These are phyloP conservation scores for Penicillium aurantiogriseum DNA, from an alignment of 2,329 filamentous ascomycete species.

Conservation along the genomic window DNA sequence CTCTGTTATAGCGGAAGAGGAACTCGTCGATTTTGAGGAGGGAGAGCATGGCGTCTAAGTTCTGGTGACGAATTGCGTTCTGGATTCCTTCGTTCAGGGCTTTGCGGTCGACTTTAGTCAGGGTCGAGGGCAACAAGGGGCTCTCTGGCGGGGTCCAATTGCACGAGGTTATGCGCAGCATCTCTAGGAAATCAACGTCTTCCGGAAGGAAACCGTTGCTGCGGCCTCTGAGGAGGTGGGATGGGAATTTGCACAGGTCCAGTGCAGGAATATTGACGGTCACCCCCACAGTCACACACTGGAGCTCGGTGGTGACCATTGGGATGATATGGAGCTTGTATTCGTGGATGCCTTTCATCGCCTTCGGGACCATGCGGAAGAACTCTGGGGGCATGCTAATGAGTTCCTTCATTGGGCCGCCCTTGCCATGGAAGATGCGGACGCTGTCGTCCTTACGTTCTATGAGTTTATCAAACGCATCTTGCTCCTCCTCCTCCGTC, in stretches of 20 bases:
- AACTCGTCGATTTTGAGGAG: conserved; percentile 43
- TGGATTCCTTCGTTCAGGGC: conserved; percentile 42
- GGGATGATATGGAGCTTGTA: conserved; percentile 26
- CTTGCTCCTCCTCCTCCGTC: conserved; percentile 21
- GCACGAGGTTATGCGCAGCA: conserved; percentile 33
- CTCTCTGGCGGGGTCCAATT: conserved; percentile 5
- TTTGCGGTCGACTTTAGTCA: conserved; percentile 27
- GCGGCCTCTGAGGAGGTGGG: conserved; percentile 30
- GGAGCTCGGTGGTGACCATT: conserved; percentile 22
- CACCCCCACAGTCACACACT: conserved; percentile 4
- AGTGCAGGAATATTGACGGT: conserved; percentile 22
- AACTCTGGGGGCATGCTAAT: neutral
- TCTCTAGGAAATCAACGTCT: conserved; percentile 36
- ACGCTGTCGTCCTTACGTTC: conserved; percentile 13
- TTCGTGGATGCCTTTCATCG: conserved; percentile 2
- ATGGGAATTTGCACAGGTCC: conserved; percentile 26
- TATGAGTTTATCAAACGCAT: conserved; percentile 23
- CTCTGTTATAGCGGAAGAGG: conserved; percentile 17
- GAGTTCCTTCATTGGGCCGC: neutral
- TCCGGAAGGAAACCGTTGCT: conserved; percentile 30
- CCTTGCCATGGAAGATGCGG: conserved; percentile 19
- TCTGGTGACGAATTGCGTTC: conserved; percentile 37
- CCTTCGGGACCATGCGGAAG: neutral
- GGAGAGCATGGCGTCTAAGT: conserved; percentile 31
- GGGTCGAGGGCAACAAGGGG: neutral